Evolutionary conservation across 495 filamentous ascomycete genomes (phyloP).

Genomic region (Letharia columbiana): DNA sequence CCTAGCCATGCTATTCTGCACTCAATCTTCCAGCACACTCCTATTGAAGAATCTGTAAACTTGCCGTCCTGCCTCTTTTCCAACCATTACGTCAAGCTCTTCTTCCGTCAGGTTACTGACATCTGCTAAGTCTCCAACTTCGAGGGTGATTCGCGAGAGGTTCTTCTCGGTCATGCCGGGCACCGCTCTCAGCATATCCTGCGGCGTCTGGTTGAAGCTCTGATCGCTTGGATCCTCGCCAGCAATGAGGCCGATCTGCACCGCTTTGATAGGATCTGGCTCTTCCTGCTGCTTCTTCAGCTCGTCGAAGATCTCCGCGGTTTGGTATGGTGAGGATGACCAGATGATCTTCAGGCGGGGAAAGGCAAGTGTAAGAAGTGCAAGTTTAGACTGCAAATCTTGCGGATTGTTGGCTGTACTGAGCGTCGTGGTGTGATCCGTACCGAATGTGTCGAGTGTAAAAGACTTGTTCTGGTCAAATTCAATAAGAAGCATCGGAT

Average conservation of each 20-base stretch:
- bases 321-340: conserved; percentile 90
- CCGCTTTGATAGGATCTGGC: conserved; percentile 82
- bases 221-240: conserved; percentile 50
- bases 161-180: conserved; percentile 81
- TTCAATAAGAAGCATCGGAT: conserved; percentile 87
- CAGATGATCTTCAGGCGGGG: conserved; percentile 84
- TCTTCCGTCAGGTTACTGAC: conserved; percentile 78
- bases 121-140: conserved; percentile 68
- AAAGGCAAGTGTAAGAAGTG: conserved; percentile 87
- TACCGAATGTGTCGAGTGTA: conserved; percentile 87
- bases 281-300: conserved; percentile 82
- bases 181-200: conserved; percentile 82
- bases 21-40: conserved; percentile 56
- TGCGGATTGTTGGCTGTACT: conserved; percentile 47
- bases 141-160: conserved; percentile 56
- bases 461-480: conserved; percentile 97
- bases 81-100: conserved; percentile 64
- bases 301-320: conserved; percentile 91
- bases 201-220: conserved; percentile 55
- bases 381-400: conserved; percentile 86
- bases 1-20: neutral
- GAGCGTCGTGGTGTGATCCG: conserved; percentile 55
- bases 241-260: conserved; percentile 60
- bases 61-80: conserved; percentile 68
- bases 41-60: conserved; percentile 78